Conservation (phyloP, 176 grass and related monocot species). For the Oryza brachyantha region DNA sequence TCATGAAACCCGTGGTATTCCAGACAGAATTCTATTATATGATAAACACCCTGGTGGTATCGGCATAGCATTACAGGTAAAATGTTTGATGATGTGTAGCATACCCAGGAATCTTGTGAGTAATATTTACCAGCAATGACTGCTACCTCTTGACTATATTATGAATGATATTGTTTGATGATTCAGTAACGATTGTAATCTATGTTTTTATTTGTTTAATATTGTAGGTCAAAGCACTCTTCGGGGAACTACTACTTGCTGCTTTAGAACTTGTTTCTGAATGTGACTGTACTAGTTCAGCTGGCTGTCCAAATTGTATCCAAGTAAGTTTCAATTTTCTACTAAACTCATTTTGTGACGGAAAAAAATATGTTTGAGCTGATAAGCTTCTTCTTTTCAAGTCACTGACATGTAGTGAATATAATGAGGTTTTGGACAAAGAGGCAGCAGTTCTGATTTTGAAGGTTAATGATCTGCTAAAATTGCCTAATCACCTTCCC, state of each 20-base stretch:
- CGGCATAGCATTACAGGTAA: constrained; percentile 68
- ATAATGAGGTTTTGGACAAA: constrained; percentile 84
- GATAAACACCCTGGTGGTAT: constrained; percentile 86
- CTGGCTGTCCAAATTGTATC: constrained; percentile 82
- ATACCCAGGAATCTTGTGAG: background rate
- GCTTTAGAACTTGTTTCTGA: constrained; percentile 66
- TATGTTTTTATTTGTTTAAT: background rate
- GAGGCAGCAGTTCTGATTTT: constrained; percentile 72
- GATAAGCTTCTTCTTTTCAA: constrained; percentile 22
- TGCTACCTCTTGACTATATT: background rate
- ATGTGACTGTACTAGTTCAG: constrained; percentile 47
- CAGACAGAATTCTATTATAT: constrained; percentile 76
- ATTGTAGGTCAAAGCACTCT: constrained; percentile 56
- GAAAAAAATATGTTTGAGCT: background rate
- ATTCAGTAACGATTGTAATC: constrained; percentile 6
- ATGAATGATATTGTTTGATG: background rate
- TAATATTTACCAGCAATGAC: background rate
- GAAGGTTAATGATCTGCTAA: constrained; percentile 35
- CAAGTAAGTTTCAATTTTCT: constrained; percentile 35
- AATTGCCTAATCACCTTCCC: background rate
- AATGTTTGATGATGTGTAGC: constrained; percentile 9
- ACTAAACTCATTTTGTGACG: background rate
- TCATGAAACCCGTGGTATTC: constrained; percentile 62
- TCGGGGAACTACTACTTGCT: constrained; percentile 65
- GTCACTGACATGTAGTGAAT: constrained; percentile 73